Conservation (phyloP, 2,329 filamentous ascomycete genomes). For the Ceratocystis cubensis region DNA sequence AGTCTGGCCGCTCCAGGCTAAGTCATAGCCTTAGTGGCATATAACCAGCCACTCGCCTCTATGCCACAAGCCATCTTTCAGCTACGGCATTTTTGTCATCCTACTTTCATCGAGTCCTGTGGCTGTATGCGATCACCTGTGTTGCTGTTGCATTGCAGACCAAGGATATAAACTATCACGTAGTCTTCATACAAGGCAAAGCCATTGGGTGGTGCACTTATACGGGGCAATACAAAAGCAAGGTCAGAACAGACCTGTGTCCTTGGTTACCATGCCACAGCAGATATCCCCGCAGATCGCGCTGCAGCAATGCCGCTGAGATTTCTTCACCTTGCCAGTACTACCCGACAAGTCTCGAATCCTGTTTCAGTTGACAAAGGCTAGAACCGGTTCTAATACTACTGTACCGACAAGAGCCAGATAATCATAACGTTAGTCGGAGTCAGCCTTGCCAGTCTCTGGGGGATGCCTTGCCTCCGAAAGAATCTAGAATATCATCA, state of each 20-base stretch:
- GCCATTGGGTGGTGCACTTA: background rate
- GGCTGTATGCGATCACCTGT: conserved; percentile 3
- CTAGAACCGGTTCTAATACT: background rate
- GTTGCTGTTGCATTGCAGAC: background rate
- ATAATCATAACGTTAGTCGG: no score
- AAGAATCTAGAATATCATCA: background rate
- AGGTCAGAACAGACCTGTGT: background rate
- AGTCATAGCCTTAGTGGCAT: no score
- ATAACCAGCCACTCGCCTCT: no score
- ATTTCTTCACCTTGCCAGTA: background rate
- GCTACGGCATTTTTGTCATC: no score
- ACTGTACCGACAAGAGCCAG: background rate
- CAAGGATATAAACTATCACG: background rate
- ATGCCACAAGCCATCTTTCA: no score
- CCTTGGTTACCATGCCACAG: background rate
- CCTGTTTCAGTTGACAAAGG: background rate
- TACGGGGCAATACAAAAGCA: background rate
- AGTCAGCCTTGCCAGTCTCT: background rate
- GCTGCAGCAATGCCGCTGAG: background rate
- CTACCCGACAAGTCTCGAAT: background rate
- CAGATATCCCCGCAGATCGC: conserved; percentile 1
- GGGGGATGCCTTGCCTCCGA: background rate
- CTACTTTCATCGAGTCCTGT: no score
- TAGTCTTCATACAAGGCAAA: no score
- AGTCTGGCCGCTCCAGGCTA: no score